Evolutionary conservation across 2,329 filamentous ascomycete species (phyloP), one percentile per base, ranked within the genome.

Genomic region (Cryphonectria parasitica): DNA sequence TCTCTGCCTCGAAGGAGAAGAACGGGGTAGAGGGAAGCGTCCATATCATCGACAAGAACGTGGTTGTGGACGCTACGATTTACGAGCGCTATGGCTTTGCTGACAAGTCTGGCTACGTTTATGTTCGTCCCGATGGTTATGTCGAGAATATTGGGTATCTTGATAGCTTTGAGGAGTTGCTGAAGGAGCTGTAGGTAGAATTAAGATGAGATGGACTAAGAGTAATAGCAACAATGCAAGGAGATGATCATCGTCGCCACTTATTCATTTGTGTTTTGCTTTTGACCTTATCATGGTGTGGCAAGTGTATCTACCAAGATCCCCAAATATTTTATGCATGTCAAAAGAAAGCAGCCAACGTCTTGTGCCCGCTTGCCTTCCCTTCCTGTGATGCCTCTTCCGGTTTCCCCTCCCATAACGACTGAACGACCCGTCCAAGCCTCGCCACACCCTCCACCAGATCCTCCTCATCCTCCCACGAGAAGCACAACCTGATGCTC

Each of bases 401-500:
- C 31, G 58, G 17, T 15, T 65, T 36, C n/a, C 60, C 25, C 36
- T 17, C 39, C 70, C 56, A 56, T 4, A 73, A 49, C 17, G 70
- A 62, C n/a, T 69, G 65, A 2, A 73, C 68, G 3, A 74, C 77
- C 72, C 64, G 76, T 66, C 67, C 78, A 71, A 76, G 72, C 74
- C 74, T 87, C 77, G 83, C 80, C 8, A 95, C 85, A 0, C 92
- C 93, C 75, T 94, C 91, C 0, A 83, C 84, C 22, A 97, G 79
- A 67, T 87, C 83, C 34, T 85, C 84, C 75, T 91, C 89, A 1
- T 90, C 85, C 78, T 92, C 91, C 89, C 91, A 95, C 7, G 90
- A 85, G 79, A 92, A 94, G 72, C 90, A 94, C 28, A 94, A 78
- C 54, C 92, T 84, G 34, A 94, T 80, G 65, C 87, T 86, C 66